Evolutionary conservation across 164 flowering plant species (phyloP).

Genomic region (Brasenia schreberi): DNA sequence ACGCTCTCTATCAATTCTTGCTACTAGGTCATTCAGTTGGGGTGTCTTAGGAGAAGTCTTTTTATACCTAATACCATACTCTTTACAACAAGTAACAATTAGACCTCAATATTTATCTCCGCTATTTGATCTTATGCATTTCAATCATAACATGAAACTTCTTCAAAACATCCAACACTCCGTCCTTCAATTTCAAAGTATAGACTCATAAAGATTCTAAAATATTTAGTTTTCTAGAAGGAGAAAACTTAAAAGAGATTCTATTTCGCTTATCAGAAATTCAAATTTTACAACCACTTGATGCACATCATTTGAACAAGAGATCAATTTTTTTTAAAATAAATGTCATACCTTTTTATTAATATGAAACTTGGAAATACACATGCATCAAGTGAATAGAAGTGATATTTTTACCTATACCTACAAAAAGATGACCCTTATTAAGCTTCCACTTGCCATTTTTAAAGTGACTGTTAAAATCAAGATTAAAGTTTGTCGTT

Average conservation of each 20-base stretch:
- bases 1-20: conserved; percentile 10
- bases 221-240: not conserved
- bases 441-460: conserved; percentile 6
- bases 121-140: not conserved
- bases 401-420: not conserved
- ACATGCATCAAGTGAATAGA: too few species aligned
- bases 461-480: not conserved
- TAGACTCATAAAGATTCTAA: too few species aligned
- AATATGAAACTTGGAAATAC: not conserved
- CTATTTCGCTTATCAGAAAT: not conserved
- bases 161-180: conserved; percentile 2
- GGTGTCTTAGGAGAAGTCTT: conserved; percentile 5
- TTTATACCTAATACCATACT: conserved; percentile 7
- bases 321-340: too few species aligned
- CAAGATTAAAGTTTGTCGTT: not conserved
- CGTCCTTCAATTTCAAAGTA: not conserved
- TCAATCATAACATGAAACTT: not conserved
- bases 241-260: not conserved
- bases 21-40: conserved; percentile 11
- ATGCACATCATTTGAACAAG: too few species aligned
- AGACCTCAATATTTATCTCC: not conserved
- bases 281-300: too few species aligned
- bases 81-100: conserved; percentile 2
- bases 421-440: conserved; percentile 1
- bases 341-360: too few species aligned